Conservation (phyloP, 2,329 filamentous ascomycete species). For the Colletotrichum sojae region DNA sequence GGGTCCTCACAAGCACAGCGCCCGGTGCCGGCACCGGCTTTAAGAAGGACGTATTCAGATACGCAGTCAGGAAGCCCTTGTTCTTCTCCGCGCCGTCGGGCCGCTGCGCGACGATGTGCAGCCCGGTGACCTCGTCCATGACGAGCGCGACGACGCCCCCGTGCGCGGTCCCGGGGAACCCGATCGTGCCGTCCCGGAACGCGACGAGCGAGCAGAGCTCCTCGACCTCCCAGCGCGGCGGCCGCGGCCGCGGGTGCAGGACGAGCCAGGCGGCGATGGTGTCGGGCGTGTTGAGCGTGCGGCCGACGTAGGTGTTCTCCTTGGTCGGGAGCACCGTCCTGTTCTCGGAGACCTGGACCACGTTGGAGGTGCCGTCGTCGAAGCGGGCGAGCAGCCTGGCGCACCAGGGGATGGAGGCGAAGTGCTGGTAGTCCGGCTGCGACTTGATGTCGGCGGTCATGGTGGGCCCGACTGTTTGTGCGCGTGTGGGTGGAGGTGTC, state of each 20-base stretch:
- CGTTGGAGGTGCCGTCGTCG: slow-evolving; percentile 44
- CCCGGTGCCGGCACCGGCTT: slow-evolving; percentile 49
- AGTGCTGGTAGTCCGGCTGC: slow-evolving; percentile 45
- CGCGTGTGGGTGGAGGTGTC: background rate
- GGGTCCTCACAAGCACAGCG: slow-evolving; percentile 50
- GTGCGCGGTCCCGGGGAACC: slow-evolving; percentile 52
- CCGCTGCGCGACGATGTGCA: slow-evolving; percentile 53
- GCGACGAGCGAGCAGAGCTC: slow-evolving; percentile 50
- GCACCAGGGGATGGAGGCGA: slow-evolving; percentile 55
- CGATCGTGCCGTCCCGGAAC: slow-evolving; percentile 51
- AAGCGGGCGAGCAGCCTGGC: slow-evolving; percentile 48
- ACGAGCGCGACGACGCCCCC: slow-evolving; percentile 55
- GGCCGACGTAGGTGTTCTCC: slow-evolving; percentile 52
- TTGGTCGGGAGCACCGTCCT: slow-evolving; percentile 34
- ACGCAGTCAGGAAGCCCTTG: slow-evolving; percentile 51
- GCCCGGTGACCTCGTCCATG: slow-evolving; percentile 55
- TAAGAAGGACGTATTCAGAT: slow-evolving; percentile 53
- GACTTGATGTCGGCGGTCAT: slow-evolving; percentile 18
- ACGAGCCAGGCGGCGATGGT: slow-evolving; percentile 54
- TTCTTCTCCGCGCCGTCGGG: slow-evolving; percentile 49
- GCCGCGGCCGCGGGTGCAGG: slow-evolving; percentile 46
- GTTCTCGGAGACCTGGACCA: slow-evolving; percentile 31
- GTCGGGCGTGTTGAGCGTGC: slow-evolving; percentile 48
- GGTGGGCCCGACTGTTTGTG: background rate
- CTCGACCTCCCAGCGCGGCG: slow-evolving; percentile 47